These are phyloP conservation scores for Malassezia brasiliensis DNA, from an alignment of 1,284 basidiomycete species.

Conservation along the genomic window DNA sequence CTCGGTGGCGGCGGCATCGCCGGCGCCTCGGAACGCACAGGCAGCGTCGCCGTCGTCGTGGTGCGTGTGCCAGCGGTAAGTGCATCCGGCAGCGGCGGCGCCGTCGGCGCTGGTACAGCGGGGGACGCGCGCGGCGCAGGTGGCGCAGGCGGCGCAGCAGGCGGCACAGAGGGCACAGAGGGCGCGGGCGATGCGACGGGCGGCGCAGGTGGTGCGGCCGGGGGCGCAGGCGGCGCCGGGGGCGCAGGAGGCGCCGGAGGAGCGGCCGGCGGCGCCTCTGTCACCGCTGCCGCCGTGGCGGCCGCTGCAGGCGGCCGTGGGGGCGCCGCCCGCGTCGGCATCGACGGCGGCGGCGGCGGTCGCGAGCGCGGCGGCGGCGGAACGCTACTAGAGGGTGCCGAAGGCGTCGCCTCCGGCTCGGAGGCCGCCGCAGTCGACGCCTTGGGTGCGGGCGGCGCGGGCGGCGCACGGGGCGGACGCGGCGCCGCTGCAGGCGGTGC, in stretches of 20 bases:
- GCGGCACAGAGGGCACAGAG: constrained; percentile 1
- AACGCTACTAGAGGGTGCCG: background rate
- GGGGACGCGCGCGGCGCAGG: constrained; percentile 6
- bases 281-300: background rate
- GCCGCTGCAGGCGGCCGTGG: constrained; percentile 8
- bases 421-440: background rate
- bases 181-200: background rate
- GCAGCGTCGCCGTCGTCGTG: background rate
- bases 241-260: background rate
- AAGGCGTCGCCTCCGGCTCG: background rate
- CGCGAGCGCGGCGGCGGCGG: constrained; percentile 7
- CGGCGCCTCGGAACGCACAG: background rate
- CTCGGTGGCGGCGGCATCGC: background rate
- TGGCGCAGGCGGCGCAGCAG: background rate
- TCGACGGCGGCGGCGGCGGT: constrained; percentile 13
- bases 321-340: constrained; percentile 16
- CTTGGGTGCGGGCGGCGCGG: constrained; percentile 4
- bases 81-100: background rate
- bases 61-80: background rate
- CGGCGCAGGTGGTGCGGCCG: background rate
- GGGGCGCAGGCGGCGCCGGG: constrained; percentile 1
- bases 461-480: background rate
- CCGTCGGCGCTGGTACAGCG: constrained; percentile 6
- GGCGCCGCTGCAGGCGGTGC: constrained; percentile 1
- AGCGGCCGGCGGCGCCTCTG: background rate